Base-by-base conservation (phyloP, 202 grass and related monocot genomes). In the Zizania palustris region DNA sequence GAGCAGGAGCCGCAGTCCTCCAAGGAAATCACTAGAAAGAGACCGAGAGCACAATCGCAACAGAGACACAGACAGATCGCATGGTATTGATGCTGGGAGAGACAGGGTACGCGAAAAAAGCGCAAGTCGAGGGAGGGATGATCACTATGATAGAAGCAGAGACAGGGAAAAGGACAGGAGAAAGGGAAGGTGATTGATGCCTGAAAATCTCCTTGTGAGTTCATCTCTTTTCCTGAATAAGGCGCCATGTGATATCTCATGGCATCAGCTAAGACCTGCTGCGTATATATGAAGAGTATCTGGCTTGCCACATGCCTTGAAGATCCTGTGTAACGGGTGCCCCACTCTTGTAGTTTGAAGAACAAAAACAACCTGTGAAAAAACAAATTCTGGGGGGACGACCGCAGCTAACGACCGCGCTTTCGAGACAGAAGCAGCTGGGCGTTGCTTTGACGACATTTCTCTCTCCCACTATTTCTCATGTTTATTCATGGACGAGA, bases 1-100 rank as follows among this genome's bases (percentile, higher is more conserved):
- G 53, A 96, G 85, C 57, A 87, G 65, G 79, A 98, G 95, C 67
- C 85, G 44, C 46, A 99, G 92, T 71, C 96, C 96, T 50, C 65
- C 66, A 60, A 90, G 85, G 69, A 99, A 85, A 63, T 90, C 89
- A 56, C 73, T 79, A 45, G 91, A 94, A 71, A 90, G 87, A 85
- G 91, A 88, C 14, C 78, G 95, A 74, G 95, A 84, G 45, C 83
- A 87, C 58, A 79, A 40, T 65, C 71, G 85, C 68, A 84, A 74
- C 45, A 88, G 86, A 75, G 88, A 74, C 35, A 88, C 84, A 77
- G 88, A 93, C 4, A 90, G 84, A 55, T 86, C 55, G 0, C 79
- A 87, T 82, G 83, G 77, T 71, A 85, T 28, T 58, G 85, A 85
- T 68, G 78, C n/a, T 15, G 80, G 83, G 19, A 85, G 76, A 81